Evolutionary conservation across 768 basidiomycete species (phyloP).

Genomic region (Leccinellum rugosiceps): DNA sequence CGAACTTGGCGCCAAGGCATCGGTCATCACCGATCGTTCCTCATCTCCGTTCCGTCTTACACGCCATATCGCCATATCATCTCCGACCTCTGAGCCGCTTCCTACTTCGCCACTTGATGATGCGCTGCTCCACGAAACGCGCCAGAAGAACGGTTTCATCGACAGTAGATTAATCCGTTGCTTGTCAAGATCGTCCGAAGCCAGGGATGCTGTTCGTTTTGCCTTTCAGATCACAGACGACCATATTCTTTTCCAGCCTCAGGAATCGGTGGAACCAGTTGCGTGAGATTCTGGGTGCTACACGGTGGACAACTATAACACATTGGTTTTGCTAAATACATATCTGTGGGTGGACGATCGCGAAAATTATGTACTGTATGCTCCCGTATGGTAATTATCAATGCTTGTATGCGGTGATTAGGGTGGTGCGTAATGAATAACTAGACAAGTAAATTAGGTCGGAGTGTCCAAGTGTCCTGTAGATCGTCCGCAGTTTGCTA

Average conservation of each 20-base stretch:
- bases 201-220: constrained; percentile 18
- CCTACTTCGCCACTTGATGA: constrained; percentile 13
- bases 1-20: constrained; percentile 14
- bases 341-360: not conserved
- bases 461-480: not conserved
- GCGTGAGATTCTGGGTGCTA: not conserved
- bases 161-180: constrained; percentile 23
- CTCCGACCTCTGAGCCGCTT: constrained; percentile 13
- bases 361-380: constrained; percentile 10
- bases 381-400: constrained; percentile 17
- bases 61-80: constrained; percentile 40
- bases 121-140: constrained; percentile 15
- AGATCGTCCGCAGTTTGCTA: constrained; percentile 6
- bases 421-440: constrained; percentile 1
- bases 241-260: constrained; percentile 10
- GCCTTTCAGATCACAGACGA: constrained; percentile 23
- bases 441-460: constrained; percentile 19
- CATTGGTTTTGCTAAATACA: constrained; percentile 2
- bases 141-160: constrained; percentile 18
- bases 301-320: not conserved
- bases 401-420: constrained; percentile 8
- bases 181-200: constrained; percentile 28
- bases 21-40: constrained; percentile 8
- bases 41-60: constrained; percentile 33
- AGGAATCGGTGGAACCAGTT: not conserved